Evolutionary conservation across 2,329 filamentous ascomycete genomes (phyloP), one percentile per base, ranked within the genome.

Genomic region (Fusarium sp.): DNA sequence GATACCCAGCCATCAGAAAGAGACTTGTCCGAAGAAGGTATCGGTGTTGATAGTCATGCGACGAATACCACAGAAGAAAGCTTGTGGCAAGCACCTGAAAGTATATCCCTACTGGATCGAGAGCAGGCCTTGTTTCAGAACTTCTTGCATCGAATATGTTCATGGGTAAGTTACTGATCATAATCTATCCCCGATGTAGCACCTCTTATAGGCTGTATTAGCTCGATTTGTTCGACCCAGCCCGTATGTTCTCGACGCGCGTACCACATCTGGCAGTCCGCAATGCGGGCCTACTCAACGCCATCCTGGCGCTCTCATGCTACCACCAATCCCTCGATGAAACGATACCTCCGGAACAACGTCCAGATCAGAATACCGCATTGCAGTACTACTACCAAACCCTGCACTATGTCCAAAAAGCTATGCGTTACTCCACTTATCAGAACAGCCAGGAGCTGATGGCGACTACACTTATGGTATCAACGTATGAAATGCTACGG

Each of bases 401-500:
- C 0, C 78, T 91, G 0, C 86, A 88, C 50, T 91, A 90, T 63
- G 79, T 90, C 0, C 87, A 88, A 50, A 84, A 85, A 36, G 87
- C 88, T 1, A 84, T 91, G 76, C 82, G 85, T 13, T 88, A 87
- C 68, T 80, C 84, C 1, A 85, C 83, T 0, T 91, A 90, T 72
- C 86, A 85, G 7, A 84, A 82, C 46, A 88, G 85, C 28, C 81
- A 82, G 14, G 88, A 91, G 71, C 79, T 91, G 0, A 81, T 90
- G 28, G 85, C 86, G 0, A 91, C 88, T 0, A 84, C 87, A 0
- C 78, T 90, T 1, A 81, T 90, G 17, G 86, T 91, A 31, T 89
- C 86, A 14, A 87, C 87, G 0, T 91, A 90, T 67, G 88, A 91
- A 75, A 91, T 91, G 88, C 84, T 90, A n/a, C 86, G 89, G 53